These are phyloP conservation scores for Fusarium piperis DNA, from an alignment of 2,329 filamentous ascomycete species.

Conservation along the genomic window DNA sequence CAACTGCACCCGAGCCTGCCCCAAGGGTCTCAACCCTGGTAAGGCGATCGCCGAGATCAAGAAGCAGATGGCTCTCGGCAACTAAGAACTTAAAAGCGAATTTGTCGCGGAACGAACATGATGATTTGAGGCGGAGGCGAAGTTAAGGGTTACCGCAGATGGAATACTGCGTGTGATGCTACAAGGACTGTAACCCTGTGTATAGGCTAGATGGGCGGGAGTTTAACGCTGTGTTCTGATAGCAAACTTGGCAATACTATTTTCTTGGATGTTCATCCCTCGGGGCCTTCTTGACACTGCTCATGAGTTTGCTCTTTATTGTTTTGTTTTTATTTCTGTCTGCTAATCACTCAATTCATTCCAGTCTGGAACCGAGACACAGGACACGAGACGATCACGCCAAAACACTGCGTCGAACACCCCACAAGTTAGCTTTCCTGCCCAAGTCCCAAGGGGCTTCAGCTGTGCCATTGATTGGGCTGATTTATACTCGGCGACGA, in stretches of 20 bases:
- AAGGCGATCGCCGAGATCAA: slow-evolving; percentile 97
- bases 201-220: slow-evolving; percentile 43
- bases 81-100: slow-evolving; percentile 31
- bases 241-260: slow-evolving; percentile 40
- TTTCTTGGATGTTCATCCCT: slow-evolving; percentile 37
- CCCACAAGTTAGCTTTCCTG: background rate
- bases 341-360: background rate
- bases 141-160: slow-evolving; percentile 35
- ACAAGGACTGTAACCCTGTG: slow-evolving; percentile 42
- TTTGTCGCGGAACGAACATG: slow-evolving; percentile 21
- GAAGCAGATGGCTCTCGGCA: slow-evolving; percentile 83
- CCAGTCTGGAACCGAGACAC: background rate
- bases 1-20: slow-evolving; percentile 97
- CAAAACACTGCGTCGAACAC: background rate
- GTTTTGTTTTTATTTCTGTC: background rate
- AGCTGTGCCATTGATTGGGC: background rate
- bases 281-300: background rate
- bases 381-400: background rate
- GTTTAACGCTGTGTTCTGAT: slow-evolving; percentile 42
- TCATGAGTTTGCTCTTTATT: background rate
- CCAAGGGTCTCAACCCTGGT: slow-evolving; percentile 97
- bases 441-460: background rate
- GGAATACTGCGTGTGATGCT: slow-evolving; percentile 36
- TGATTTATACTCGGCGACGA: background rate
- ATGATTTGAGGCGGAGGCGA: slow-evolving; percentile 25